Evolutionary conservation across 768 basidiomycete species (phyloP).

Genomic region (Leccinum barrowsii): DNA sequence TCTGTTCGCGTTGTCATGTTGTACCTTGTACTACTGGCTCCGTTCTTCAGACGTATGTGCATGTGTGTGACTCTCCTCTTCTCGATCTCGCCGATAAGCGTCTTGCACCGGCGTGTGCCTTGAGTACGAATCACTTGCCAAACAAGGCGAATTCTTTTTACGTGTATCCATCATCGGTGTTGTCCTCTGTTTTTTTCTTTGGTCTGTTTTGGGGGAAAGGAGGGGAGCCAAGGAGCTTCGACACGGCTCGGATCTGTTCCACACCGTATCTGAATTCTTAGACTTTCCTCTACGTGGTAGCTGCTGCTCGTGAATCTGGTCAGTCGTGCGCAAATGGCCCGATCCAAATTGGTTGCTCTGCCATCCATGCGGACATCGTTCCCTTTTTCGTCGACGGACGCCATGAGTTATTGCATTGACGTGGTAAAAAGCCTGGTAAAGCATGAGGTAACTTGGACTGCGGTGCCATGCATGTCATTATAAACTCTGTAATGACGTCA

Average conservation of each 20-base stretch:
- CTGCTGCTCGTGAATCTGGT: not conserved
- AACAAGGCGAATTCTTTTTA: not conserved
- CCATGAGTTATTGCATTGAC: not conserved
- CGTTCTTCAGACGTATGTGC: not conserved
- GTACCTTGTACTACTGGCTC: not conserved
- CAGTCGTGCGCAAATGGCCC: not conserved
- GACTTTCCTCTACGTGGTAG: not conserved
- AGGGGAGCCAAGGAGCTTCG: not conserved
- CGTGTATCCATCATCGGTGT: conserved; percentile 3
- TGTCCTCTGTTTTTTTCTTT: not conserved
- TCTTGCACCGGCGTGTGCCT: not conserved
- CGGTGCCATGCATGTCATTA: not conserved
- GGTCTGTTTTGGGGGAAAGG: not conserved
- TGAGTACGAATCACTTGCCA: not conserved
- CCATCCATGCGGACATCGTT: not conserved
- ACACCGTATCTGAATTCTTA: not conserved
- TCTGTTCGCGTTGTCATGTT: not conserved
- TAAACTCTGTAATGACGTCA: not conserved
- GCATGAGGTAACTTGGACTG: not conserved
- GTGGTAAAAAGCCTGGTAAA: not conserved
- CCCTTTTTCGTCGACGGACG: not conserved
- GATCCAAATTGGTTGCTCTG: not conserved
- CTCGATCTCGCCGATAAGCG: not conserved
- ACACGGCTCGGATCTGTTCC: conserved; percentile 4
- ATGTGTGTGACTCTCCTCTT: not conserved